Evolutionary conservation across 2,329 filamentous ascomycete genomes (phyloP).

Genomic region (Penicillium griseofulvum): DNA sequence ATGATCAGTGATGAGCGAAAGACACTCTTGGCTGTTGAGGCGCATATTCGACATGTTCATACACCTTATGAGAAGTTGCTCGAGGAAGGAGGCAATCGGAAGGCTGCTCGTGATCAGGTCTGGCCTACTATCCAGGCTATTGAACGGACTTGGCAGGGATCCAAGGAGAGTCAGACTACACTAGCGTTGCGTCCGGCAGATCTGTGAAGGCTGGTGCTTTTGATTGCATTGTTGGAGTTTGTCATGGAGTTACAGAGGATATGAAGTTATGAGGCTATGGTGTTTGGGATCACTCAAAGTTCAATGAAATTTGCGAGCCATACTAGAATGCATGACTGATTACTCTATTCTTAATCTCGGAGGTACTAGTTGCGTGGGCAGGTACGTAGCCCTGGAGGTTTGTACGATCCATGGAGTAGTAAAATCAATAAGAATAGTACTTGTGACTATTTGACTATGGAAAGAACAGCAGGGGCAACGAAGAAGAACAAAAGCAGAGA

Average conservation of each 20-base stretch:
- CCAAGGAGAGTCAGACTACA: neutral
- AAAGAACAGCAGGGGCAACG: neutral
- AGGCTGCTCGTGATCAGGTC: conserved; percentile 33
- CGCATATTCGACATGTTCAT: conserved; percentile 44
- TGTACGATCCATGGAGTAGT: neutral
- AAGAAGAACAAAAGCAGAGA: neutral
- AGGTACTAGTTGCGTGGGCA: neutral
- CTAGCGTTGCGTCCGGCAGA: neutral
- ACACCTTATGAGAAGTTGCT: conserved; percentile 42
- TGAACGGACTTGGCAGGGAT: conserved; percentile 33
- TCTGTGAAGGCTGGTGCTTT: neutral
- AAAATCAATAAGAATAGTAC: neutral
- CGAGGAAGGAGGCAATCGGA: conserved; percentile 21
- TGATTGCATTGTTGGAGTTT: conserved; percentile 4
- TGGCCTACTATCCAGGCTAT: conserved; percentile 30
- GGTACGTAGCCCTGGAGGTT: neutral
- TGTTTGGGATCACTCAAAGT: neutral
- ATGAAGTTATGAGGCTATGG: neutral
- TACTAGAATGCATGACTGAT: neutral
- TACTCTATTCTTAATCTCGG: neutral
- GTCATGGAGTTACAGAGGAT: neutral
- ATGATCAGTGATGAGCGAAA: conserved; percentile 35
- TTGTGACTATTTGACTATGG: neutral
- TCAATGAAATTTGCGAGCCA: neutral
- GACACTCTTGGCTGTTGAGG: conserved; percentile 41